These are phyloP conservation scores for Filobasidium uniguttulatum DNA, from an alignment of 1,284 basidiomycete species.

Conservation along the genomic window DNA sequence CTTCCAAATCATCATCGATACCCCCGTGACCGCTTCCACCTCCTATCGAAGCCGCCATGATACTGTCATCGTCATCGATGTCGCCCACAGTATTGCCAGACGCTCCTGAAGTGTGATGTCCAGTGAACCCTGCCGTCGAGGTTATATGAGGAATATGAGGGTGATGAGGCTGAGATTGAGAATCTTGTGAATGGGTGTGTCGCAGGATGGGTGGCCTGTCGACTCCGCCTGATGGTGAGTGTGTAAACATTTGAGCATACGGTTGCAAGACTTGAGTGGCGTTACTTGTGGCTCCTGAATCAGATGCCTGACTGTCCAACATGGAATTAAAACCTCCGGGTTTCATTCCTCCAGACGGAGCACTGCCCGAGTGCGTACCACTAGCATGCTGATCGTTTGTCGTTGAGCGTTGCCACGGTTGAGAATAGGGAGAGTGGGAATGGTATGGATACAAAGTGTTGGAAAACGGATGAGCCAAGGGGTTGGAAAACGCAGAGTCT, in stretches of 20 bases:
- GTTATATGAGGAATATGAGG: background rate
- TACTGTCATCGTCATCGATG: background rate
- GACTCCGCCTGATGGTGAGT: background rate
- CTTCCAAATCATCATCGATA: background rate
- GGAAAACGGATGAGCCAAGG: slow-evolving; percentile 9
- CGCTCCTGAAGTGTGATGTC: too few species aligned
- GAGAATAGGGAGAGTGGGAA: slow-evolving; percentile 7
- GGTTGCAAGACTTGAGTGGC: background rate
- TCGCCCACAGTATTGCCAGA: too few species aligned
- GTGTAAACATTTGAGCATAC: background rate
- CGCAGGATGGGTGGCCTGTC: background rate
- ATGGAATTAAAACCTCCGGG: too few species aligned
- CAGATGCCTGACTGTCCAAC: too few species aligned
- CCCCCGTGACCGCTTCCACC: background rate
- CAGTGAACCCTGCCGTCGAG: too few species aligned
- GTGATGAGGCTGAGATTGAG: background rate
- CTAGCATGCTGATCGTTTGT: too few species aligned
- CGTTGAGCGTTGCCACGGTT: slow-evolving; percentile 10
- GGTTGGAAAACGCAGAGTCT: slow-evolving; percentile 3
- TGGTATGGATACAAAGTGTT: slow-evolving; percentile 10
- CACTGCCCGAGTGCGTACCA: too few species aligned
- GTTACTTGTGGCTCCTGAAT: too few species aligned
- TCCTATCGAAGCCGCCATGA: background rate
- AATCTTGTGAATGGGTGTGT: background rate
- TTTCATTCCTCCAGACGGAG: too few species aligned